Evolutionary conservation across 106 monocot species (phyloP).

Genomic region (Dioscorea dumetorum): DNA sequence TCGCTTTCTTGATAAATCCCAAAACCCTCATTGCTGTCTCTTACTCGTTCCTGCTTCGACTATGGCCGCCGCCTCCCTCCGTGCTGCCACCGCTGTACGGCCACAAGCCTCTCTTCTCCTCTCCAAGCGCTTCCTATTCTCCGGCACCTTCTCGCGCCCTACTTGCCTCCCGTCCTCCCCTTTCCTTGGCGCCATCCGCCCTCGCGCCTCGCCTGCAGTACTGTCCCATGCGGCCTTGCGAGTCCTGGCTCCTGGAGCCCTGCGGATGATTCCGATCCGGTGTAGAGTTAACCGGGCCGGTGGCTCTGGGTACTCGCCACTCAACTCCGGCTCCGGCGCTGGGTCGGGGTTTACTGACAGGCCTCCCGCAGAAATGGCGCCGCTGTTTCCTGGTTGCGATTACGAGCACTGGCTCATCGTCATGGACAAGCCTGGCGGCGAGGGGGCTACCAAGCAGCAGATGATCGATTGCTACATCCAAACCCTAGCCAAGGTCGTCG

Average conservation of each 20-base stretch:
- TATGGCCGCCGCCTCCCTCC: neutral
- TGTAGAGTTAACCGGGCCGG: slow-evolving; percentile 27
- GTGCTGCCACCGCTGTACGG: neutral
- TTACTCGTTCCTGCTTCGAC: no score
- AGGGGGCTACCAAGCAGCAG: slow-evolving; percentile 64
- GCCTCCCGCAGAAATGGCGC: slow-evolving; percentile 77
- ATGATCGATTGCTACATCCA: slow-evolving; percentile 86
- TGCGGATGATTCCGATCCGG: slow-evolving; percentile 22
- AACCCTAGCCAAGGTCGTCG: slow-evolving; percentile 72
- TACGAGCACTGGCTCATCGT: slow-evolving; percentile 90
- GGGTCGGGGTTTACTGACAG: slow-evolving; percentile 44
- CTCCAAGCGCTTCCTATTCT: neutral
- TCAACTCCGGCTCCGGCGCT: slow-evolving; percentile 24
- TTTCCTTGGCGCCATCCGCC: neutral
- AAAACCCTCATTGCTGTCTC: no score
- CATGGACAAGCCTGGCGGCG: slow-evolving; percentile 72
- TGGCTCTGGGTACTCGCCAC: slow-evolving; percentile 37
- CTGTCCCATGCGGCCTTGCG: no score
- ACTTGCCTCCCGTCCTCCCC: neutral
- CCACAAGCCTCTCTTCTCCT: neutral
- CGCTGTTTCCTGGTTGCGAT: slow-evolving; percentile 78
- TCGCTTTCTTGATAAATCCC: no score
- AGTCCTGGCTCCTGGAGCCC: neutral
- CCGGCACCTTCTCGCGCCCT: neutral
- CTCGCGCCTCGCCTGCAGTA: neutral